Evolutionary conservation across 306 rosid genomes (phyloP), one percentile per base, ranked within the genome.

Genomic region (Quercus gilva): DNA sequence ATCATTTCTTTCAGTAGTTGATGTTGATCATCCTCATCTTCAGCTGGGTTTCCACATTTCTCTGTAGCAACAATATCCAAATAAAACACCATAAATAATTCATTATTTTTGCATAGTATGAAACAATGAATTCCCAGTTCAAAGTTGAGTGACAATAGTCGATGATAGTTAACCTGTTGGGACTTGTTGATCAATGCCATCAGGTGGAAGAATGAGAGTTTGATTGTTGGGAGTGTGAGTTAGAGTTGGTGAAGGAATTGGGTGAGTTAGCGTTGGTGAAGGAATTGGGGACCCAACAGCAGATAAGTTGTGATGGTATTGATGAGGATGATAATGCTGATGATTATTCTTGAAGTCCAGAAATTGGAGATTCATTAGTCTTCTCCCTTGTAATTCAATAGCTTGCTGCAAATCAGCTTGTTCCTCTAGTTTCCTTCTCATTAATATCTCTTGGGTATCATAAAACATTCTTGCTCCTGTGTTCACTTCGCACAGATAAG

Each of bases 341-440:
- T 83, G 88, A 73, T 78, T 89, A 73, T 78, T 89, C 64, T 91
- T 92, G 90, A 91, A 84, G 84, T 92, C 97, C 0, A 94, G 97
- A 75, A 95, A 96, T 78, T 90, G 99, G 80, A 95, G 90, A 74
- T 81, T 90, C 95, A 89, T 81, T 76, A 95, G 77, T 83, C 98
- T 90, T 84, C 92, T 86, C 20, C 88, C 96, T 80, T 95, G 99
- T 84, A 90, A 87, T 75, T 91, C 97, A 79, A 95, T 79, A 70
- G 85, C 94, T 81, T 91, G 94, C 74, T 91, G 97, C 84, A 95
- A 84, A 74, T 95, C 98, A 68, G 89, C 96, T 81, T 91, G 94
- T 85, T 92, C 97, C 84, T 89, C 97, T 33, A 90, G 20, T 76
- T 89, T 93, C 76, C 92, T 90, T 79, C 97, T 89, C 86, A 91